These are phyloP conservation scores for Gastrolobium bilobum DNA, from an alignment of 306 rosid species.

Conservation along the genomic window DNA sequence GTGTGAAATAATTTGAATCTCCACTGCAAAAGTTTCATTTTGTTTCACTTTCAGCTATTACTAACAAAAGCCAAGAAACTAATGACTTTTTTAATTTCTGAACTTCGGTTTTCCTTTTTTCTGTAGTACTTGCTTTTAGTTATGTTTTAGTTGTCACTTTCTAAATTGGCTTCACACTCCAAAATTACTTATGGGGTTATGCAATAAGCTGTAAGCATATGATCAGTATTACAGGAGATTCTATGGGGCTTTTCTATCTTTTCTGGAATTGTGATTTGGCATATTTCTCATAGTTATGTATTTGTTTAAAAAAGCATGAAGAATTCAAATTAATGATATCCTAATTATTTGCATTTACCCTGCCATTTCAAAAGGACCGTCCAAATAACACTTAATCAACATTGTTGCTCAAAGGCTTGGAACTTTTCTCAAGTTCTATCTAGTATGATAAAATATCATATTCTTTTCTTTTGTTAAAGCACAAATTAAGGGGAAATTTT, in stretches of 20 bases:
- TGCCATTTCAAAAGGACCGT: neutral
- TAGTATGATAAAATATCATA: neutral
- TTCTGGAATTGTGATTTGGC: neutral
- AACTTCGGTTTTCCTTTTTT: neutral
- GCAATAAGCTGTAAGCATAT: slow-evolving; percentile 1
- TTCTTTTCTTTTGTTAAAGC: neutral
- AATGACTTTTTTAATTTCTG: neutral
- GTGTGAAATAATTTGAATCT: slow-evolving; percentile 17
- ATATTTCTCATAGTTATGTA: slow-evolving; percentile 5
- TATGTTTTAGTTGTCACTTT: slow-evolving; percentile 7
- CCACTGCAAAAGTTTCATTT: slow-evolving; percentile 1
- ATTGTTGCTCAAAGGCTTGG: neutral
- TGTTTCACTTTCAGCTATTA: slow-evolving; percentile 19
- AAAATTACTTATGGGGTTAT: neutral
- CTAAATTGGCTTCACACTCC: neutral
- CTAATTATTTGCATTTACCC: neutral
- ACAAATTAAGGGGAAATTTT: slow-evolving; percentile 4
- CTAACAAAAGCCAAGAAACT: neutral
- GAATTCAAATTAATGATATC: slow-evolving; percentile 10
- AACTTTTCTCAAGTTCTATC: neutral
- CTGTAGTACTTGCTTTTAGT: neutral
- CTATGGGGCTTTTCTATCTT: neutral
- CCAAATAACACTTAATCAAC: neutral
- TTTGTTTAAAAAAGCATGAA: neutral
- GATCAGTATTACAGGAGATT: neutral